Evolutionary conservation across 176 grass and related monocot species (phyloP).

Genomic region (Aegilops sharonensis): DNA sequence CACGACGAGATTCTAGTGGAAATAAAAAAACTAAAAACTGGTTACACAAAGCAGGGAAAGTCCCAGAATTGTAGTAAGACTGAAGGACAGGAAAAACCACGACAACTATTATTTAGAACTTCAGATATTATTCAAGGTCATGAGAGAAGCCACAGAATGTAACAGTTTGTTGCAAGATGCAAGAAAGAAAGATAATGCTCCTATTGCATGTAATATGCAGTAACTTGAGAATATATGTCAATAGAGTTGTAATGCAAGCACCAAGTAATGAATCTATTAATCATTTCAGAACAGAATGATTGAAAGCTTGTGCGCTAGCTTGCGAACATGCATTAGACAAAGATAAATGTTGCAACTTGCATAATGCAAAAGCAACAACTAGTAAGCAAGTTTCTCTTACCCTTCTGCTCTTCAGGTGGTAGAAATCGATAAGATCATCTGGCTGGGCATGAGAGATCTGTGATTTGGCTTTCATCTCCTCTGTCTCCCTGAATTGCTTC

Average conservation of each 20-base stretch:
- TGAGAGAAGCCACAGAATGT: background rate
- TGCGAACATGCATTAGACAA: background rate
- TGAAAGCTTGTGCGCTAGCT: background rate
- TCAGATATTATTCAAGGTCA: background rate
- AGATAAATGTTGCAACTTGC: background rate
- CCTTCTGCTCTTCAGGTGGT: conserved; percentile 75
- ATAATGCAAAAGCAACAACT: background rate
- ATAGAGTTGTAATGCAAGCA: background rate
- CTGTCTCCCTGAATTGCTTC: conserved; percentile 74
- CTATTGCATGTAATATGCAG: background rate
- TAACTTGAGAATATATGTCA: background rate
- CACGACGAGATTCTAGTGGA: background rate
- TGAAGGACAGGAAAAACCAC: background rate
- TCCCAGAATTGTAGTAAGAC: background rate
- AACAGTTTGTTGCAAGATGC: background rate
- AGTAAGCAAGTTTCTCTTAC: conserved; percentile 13
- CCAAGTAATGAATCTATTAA: background rate
- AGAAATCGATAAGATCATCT: conserved; percentile 88
- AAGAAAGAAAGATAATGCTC: background rate
- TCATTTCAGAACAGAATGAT: background rate
- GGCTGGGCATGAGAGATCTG: conserved; percentile 71
- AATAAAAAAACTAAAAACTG: background rate
- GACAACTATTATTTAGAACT: background rate
- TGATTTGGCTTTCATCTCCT: conserved; percentile 67
- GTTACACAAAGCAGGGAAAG: background rate